Conservation (phyloP, 2,329 filamentous ascomycete species). For the Lecanicillium sp. region DNA sequence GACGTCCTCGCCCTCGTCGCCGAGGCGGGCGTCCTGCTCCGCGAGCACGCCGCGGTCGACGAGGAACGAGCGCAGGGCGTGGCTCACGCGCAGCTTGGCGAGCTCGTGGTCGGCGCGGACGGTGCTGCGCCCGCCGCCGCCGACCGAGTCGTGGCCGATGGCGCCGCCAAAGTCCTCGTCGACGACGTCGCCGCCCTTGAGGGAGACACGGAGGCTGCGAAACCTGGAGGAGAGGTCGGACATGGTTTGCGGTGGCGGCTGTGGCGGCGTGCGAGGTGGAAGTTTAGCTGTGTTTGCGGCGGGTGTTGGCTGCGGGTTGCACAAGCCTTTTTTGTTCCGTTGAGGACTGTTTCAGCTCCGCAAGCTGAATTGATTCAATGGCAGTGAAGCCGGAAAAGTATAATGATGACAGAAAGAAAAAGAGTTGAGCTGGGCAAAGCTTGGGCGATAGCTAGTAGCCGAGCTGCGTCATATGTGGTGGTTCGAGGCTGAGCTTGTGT, state of each 20-base stretch:
- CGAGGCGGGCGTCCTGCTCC: slow-evolving; percentile 40
- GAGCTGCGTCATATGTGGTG: no score
- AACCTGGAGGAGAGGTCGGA: slow-evolving; percentile 16
- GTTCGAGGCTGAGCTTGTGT: no score
- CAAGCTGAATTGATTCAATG: no score
- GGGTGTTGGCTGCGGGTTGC: background rate
- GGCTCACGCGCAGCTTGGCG: slow-evolving; percentile 52
- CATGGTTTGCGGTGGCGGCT: slow-evolving; percentile 8
- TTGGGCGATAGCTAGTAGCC: no score
- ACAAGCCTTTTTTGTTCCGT: no score
- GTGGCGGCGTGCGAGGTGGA: background rate
- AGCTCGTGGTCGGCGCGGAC: slow-evolving; percentile 42
- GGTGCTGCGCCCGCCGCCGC: slow-evolving; percentile 53
- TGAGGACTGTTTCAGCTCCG: no score
- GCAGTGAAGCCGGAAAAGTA: no score
- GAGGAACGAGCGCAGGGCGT: slow-evolving; percentile 50
- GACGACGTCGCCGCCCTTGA: slow-evolving; percentile 33
- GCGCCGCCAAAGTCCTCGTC: slow-evolving; percentile 49
- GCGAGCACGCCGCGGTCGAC: slow-evolving; percentile 45
- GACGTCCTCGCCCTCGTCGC: slow-evolving; percentile 29
- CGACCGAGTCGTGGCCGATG: slow-evolving; percentile 45
- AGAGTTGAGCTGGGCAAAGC: no score
- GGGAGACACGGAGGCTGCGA: slow-evolving; percentile 13
- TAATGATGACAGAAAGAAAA: background rate
- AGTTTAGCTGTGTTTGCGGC: no score